Base-by-base conservation (phyloP, 2,329 filamentous ascomycete species). In the Colletotrichum sp. region DNA sequence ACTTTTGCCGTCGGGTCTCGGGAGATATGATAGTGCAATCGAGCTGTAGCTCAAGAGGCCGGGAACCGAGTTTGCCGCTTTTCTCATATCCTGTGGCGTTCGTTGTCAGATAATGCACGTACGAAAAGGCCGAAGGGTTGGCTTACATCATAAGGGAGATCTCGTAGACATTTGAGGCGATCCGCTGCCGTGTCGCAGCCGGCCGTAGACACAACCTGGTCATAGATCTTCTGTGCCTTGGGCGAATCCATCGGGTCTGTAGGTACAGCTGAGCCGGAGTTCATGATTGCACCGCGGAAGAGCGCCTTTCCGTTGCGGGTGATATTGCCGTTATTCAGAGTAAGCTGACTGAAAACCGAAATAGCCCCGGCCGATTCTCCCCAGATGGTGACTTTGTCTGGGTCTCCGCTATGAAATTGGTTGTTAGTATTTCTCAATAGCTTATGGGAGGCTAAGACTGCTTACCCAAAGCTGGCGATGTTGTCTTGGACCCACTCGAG, bases 221-320 rank as follows among this genome's bases (percentile, higher is more conserved):
- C 84, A 78, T 92, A 93, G 1, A 86, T 83, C 0, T 80, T 83
- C 78, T 94, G 91, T 0, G 87, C 90, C 79, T 92, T 91, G 2
- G 83, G 81, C 3, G 87, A 87, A 75, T 92, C 90, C 1, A 92
- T 87, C 0, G 87, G 85, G 32, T 89, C 87, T 0, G 88, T 84
- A 1, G 90, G 89, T 3, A 88, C 80, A 5, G 89, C 81, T 24
- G 85, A 87, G 1, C 91, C 91, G 1, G 88, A 90, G 81, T 90
- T 88, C 92, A 94, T 93, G 78, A 94, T 94, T 5, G 84, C 92
- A 3, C 85, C 92, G 18, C 90, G 87, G 85, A 94, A 94, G 0
- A 94, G 85, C 2, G 89, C 86, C 76, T 91, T 89, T 14, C 90
- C 90, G 14, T 75, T 75, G n/a, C 73, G 64, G 1, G 86, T 90